Base-by-base conservation (phyloP, 75 land plant genomes). In the Larix kaempferi region DNA sequence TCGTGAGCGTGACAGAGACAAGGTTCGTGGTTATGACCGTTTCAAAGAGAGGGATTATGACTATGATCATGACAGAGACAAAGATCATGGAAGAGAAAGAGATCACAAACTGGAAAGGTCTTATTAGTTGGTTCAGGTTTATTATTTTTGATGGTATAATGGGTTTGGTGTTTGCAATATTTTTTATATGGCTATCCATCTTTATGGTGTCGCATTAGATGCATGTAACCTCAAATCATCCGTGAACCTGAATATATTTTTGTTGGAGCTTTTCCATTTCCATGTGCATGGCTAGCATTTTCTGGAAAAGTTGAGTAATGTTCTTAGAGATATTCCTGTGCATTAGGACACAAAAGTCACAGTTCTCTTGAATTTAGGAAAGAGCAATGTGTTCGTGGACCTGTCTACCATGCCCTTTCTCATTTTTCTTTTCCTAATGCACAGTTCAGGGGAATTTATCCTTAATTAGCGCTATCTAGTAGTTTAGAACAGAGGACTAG, bases 81-180 rank as follows among this genome's bases (percentile, higher is more conserved):
- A 85, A 65, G 93, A 88, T 14, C 73, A 84, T 78, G 86, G 80
- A 2, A 82, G 89, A 57, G 92, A 90, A 4, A 67, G 89, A 33
- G 89, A 89, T 52, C 73, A 79, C 49, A 74, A 81, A 62, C 49
- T 87, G 41, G 89, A 82, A n/a, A 82, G 87, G 73, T 67, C 26
- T 49, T 67, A 69, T 41, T 69, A 69, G 73, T 21, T 69, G 39
- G 7, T 69, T 19, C 49, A 69, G 52, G 54, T 6, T 39, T 69
- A 6, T 7, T 2, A 54, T 17, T 14, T 41, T 21, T n/a, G 52
- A 37, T 41, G n/a, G 39, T 67, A 7, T 67, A 39, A 39, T 3
- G 71, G 19, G 71, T 35, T 67, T 67, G 15, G 19, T 17, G 12
- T 19, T 41, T 69, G 52, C 44, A 39, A 69, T 12, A 11, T 69